Base-by-base conservation (phyloP, 2,329 filamentous ascomycete species). In the Remersonia thermophila region DNA sequence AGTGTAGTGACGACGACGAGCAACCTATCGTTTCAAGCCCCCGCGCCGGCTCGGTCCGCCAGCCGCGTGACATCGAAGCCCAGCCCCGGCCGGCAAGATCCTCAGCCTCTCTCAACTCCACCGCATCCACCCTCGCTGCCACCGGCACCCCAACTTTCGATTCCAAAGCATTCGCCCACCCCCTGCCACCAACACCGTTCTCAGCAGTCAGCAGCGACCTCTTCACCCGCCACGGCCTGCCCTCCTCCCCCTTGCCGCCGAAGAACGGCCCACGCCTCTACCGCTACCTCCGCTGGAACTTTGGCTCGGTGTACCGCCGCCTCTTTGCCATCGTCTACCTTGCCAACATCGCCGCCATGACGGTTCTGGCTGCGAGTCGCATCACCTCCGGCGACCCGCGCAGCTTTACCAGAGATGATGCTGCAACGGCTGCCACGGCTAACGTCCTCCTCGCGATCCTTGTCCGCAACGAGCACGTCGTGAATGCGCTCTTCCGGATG, bases 391-490 rank as follows among this genome's bases (percentile, higher is more conserved):
- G 27, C 39, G 20, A 34, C 4, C 25, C 27, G 2, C 2, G 10
- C 12, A 29, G 17, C 13, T 33, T 49, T 29, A 47, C 45, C 1
- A 48, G 47, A 15, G 33, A 44, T 14, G 42, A 47, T 18, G 45
- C 46, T 7, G 41, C 43, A 26, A 42, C 37, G 4, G 55, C 55
- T 15, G 47, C 50, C 25, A 48, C 52, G 4, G 47, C 49, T 38
- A 71, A 71, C 44, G 43, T 71, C 36, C 51, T 63, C 3, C 59
- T 57, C 3, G 61, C 63, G 27, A 58, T 68, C 23, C 47, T 68
- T 27, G 61, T 67, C 35, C 63, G 67, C 38, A 66, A 71, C 47
- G 67, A 69, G 39, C 53, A 69, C 32, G 55, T 71, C n/a, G 62
- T 71, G 51, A 71, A 71, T 50, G 47, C 55, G 12, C 57, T 71